A percentile compares a stretch with the other conserved stretches of the same genome.
These are phyloP conservation scores for Globisporangium abappressorium DNA, from an alignment of 352 stramenopile genomes.

Conservation along the genomic window DNA sequence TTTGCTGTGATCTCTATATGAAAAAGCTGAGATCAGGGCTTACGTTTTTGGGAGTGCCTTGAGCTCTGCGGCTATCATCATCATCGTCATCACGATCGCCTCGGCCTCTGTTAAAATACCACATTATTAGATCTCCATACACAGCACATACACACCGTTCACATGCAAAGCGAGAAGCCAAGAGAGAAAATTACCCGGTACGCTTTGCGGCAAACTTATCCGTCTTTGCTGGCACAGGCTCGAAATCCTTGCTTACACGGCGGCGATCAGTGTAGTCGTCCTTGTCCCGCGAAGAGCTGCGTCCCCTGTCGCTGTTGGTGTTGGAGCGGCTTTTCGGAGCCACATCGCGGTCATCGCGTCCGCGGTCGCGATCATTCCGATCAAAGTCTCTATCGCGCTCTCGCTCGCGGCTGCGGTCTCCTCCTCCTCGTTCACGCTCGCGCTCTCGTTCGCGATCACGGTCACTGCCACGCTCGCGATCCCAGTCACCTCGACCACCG, in stretches of 20 bases:
- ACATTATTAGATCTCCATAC: background rate
- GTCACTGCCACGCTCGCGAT: conserved; percentile 24
- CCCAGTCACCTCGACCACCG: conserved; percentile 20
- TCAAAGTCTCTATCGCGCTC: conserved; percentile 35
- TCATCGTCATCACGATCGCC: conserved; percentile 57
- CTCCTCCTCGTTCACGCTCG: conserved; percentile 26
- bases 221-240: conserved; percentile 17
- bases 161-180: background rate
- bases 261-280: conserved; percentile 33
- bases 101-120: conserved; percentile 19
- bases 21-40: conserved; percentile 3
- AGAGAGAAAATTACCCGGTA: conserved; percentile 18
- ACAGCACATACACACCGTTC: background rate
- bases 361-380: conserved; percentile 23
- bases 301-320: conserved; percentile 29
- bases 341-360: conserved; percentile 34
- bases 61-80: conserved; percentile 34
- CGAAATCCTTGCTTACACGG: conserved; percentile 42
- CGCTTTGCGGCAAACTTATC: conserved; percentile 37
- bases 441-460: conserved; percentile 37
- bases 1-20: background rate
- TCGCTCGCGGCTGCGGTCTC: conserved; percentile 27
- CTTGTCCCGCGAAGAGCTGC: conserved; percentile 23
- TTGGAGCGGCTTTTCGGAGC: conserved; percentile 25
- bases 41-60: conserved; percentile 40